A percentile compares a stretch with the other conserved stretches of the same genome.
These are phyloP conservation scores for Senna siamea DNA, from an alignment of 306 rosid genomes.

Conservation along the genomic window DNA sequence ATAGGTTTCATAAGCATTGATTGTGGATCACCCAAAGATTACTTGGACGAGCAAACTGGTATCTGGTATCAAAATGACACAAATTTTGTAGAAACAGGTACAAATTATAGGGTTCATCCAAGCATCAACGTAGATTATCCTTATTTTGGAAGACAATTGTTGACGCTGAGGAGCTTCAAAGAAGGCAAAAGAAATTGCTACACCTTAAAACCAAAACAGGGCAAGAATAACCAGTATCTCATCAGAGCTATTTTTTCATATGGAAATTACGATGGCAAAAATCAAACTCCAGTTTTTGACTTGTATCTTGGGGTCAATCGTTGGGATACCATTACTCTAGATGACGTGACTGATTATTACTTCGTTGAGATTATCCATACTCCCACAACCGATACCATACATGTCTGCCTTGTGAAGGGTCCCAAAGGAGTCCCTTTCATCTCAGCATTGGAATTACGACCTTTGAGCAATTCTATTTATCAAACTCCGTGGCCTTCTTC, in stretches of 20 bases:
- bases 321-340: slow-evolving; percentile 39
- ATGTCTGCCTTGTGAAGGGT: slow-evolving; percentile 46
- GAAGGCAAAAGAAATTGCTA: slow-evolving; percentile 49
- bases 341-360: background rate
- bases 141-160: background rate
- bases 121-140: background rate
- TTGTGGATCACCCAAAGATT: background rate
- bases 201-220: slow-evolving; percentile 36
- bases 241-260: slow-evolving; percentile 45
- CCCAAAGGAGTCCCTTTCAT: slow-evolving; percentile 48
- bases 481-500: background rate
- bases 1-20: background rate
- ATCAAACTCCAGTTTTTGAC: slow-evolving; percentile 36
- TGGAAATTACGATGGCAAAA: slow-evolving; percentile 45
- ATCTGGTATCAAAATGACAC: background rate
- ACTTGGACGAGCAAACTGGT: background rate
- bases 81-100: background rate
- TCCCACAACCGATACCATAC: slow-evolving; percentile 30
- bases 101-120: background rate
- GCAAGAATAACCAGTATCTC: slow-evolving; percentile 41
- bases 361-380: slow-evolving; percentile 29
- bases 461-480: slow-evolving; percentile 18
- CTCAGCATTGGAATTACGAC: slow-evolving; percentile 47
- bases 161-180: slow-evolving; percentile 48
- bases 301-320: slow-evolving; percentile 45